phyloP scores from a whole-genome alignment of 2,329 filamentous ascomycete species.

The Penicillium sp. region DNA sequence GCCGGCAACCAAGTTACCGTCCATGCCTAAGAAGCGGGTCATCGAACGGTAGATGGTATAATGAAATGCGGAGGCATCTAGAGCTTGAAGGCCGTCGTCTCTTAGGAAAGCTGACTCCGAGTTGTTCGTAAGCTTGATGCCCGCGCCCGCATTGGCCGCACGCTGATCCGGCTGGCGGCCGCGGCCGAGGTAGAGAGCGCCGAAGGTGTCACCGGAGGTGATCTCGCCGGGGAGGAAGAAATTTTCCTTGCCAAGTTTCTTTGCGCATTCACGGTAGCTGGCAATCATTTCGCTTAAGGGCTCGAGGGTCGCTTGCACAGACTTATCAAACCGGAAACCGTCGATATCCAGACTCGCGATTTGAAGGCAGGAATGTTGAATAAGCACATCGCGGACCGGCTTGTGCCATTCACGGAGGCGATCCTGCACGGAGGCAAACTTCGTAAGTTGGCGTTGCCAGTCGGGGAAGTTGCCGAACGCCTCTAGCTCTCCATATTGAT shows the following conservation, averaged over 20 bases:
- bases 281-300: slow-evolving; percentile 51
- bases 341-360: slow-evolving; percentile 56
- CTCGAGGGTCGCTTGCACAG: slow-evolving; percentile 55
- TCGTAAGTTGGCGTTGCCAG: slow-evolving; percentile 55
- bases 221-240: slow-evolving; percentile 59
- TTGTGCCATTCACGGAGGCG: slow-evolving; percentile 57
- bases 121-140: slow-evolving; percentile 42
- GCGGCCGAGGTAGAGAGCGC: slow-evolving; percentile 53
- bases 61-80: slow-evolving; percentile 55
- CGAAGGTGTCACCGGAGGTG: slow-evolving; percentile 53
- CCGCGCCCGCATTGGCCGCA: slow-evolving; percentile 33
- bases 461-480: slow-evolving; percentile 56
- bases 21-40: slow-evolving; percentile 52
- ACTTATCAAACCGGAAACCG: slow-evolving; percentile 59
- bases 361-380: slow-evolving; percentile 54
- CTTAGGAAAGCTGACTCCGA: slow-evolving; percentile 45
- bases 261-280: slow-evolving; percentile 50
- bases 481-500: slow-evolving; percentile 56
- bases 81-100: slow-evolving; percentile 43
- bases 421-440: slow-evolving; percentile 60
- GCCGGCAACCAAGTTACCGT: slow-evolving; percentile 47
- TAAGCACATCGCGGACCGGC: slow-evolving; percentile 49
- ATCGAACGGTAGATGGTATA: slow-evolving; percentile 54
- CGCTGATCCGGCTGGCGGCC: slow-evolving; percentile 50
- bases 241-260: slow-evolving; percentile 51